Evolutionary conservation across 2,329 filamentous ascomycete genomes (phyloP).

Genomic region (Penicillium sp.): DNA sequence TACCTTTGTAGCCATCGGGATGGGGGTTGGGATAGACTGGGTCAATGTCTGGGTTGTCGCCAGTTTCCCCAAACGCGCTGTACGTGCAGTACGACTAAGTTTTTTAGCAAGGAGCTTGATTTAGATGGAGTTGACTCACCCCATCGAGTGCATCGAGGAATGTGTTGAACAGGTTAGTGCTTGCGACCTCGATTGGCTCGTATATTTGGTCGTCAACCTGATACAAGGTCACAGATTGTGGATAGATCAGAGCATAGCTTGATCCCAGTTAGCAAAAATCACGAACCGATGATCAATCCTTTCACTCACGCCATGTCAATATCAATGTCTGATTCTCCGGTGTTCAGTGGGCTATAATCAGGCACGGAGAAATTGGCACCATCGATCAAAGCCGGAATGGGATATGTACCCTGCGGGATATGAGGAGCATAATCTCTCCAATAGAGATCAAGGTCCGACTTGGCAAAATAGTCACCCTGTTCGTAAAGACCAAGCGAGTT

Average conservation of each 20-base stretch:
- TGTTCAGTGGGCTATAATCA: slow-evolving; percentile 33
- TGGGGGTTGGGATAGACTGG: slow-evolving; percentile 53
- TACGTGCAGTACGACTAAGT: slow-evolving; percentile 53
- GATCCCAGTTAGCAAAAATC: neutral
- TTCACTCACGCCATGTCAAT: slow-evolving; percentile 53
- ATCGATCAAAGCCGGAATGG: slow-evolving; percentile 51
- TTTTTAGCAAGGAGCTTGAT: neutral
- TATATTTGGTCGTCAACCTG: slow-evolving; percentile 53
- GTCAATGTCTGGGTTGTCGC: slow-evolving; percentile 51
- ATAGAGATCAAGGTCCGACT: slow-evolving; percentile 52
- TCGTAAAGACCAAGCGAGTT: slow-evolving; percentile 59
- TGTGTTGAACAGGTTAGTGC: slow-evolving; percentile 44
- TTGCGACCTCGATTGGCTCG: slow-evolving; percentile 34
- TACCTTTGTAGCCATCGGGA: slow-evolving; percentile 54
- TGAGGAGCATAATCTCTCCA: slow-evolving; percentile 48
- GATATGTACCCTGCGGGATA: slow-evolving; percentile 47
- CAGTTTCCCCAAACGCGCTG: slow-evolving; percentile 52
- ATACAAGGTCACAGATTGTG: slow-evolving; percentile 54
- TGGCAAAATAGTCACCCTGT: slow-evolving; percentile 55
- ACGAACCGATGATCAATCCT: too few species aligned
- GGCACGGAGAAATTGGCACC: slow-evolving; percentile 44
- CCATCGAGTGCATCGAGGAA: slow-evolving; percentile 57
- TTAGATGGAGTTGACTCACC: slow-evolving; percentile 13
- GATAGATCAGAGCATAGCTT: slow-evolving; percentile 51
- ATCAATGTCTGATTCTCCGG: slow-evolving; percentile 56